Base-by-base conservation (phyloP, 2,329 filamentous ascomycete genomes). In the Thelonectria olida region DNA sequence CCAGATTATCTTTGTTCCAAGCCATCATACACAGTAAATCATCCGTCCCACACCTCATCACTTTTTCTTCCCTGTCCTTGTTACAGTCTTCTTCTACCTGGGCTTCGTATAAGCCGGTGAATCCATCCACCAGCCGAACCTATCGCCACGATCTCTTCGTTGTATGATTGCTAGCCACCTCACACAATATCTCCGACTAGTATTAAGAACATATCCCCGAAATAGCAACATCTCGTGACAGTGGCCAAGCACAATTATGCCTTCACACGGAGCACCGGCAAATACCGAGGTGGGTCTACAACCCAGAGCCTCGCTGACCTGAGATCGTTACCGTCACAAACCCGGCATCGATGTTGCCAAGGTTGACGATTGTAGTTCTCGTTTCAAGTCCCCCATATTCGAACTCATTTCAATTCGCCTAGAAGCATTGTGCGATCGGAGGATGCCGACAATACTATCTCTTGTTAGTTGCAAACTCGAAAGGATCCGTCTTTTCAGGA, bases 351-450 rank as follows among this genome's bases (percentile, higher is more conserved):
- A 7, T 15, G 28, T 25, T 54, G 31, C 36, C 34, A 55, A 28
- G 31, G 25, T 17, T 39, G 20, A 20, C 41, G 15, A 25, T 12
- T 47, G 47, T 23, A 38, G 61, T 64, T 69, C 9, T 51, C 6
- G 51, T 42, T 38, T 42, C 52, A 86, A 88, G 84, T 83, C 45
- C 15, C 17, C 23, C 42, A 15, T 20, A 10, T 7, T 25, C 31
- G 8, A 15, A 9, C 90, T 81, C 73, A 79, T 65, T 78, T 78
- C 62, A 97, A 81, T 79, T 97, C 93, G 61, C 93, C 93, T 6
- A 97, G 83, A 66, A 97, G 84, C 74, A 97, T 85, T 42, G 87
- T 95, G 50, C 92, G 88, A 80, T 97, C 93, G n/a, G 93, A 96
- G 8, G 93, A 97, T 25, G 90, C 92, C 56, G 93, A 96, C 42